A percentile compares a stretch with the other conserved stretches of the same genome.
phyloP scores from a whole-genome alignment of 495 filamentous ascomycete genomes.

The Clavariopsis aquatica region DNA sequence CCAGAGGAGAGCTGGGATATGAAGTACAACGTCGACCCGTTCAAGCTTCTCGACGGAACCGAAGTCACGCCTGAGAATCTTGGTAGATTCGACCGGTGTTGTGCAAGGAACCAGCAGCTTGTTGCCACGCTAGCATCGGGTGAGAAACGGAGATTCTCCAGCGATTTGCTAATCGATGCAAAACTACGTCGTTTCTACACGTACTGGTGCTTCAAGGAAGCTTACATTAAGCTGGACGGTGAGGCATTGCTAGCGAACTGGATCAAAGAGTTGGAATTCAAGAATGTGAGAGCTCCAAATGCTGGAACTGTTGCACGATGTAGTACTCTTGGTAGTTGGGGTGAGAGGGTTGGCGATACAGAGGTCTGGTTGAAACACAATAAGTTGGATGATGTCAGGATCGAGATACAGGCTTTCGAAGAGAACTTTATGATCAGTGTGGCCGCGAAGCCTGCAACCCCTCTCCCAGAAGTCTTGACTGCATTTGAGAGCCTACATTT shows the following conservation, averaged over 20 bases:
- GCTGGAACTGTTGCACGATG: conserved; percentile 44
- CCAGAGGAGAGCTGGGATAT: conserved; percentile 58
- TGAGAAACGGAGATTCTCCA: conserved; percentile 40
- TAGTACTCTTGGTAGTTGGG: conserved; percentile 49
- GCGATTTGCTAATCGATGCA: conserved; percentile 52
- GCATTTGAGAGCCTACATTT: conserved; percentile 28
- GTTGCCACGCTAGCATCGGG: conserved; percentile 36
- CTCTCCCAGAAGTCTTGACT: conserved; percentile 29
- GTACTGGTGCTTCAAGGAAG: conserved; percentile 86
- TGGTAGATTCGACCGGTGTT: conserved; percentile 42
- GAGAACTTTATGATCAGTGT: conserved; percentile 63
- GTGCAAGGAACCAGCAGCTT: conserved; percentile 39
- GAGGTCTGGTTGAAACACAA: conserved; percentile 55
- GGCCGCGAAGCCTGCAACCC: conserved; percentile 49
- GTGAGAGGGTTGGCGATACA: conserved; percentile 54
- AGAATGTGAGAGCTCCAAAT: conserved; percentile 60
- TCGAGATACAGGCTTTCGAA: conserved; percentile 64
- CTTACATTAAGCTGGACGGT: conserved; percentile 91
- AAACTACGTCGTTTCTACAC: conserved; percentile 80
- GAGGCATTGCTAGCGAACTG: conserved; percentile 81
- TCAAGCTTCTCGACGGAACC: conserved; percentile 44
- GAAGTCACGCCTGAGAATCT: conserved; percentile 39
- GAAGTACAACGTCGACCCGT: conserved; percentile 49
- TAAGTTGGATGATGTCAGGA: conserved; percentile 54
- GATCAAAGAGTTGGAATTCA: conserved; percentile 70